Evolutionary conservation across 495 filamentous ascomycete genomes (phyloP).

Genomic region (Aspergillus campestris): DNA sequence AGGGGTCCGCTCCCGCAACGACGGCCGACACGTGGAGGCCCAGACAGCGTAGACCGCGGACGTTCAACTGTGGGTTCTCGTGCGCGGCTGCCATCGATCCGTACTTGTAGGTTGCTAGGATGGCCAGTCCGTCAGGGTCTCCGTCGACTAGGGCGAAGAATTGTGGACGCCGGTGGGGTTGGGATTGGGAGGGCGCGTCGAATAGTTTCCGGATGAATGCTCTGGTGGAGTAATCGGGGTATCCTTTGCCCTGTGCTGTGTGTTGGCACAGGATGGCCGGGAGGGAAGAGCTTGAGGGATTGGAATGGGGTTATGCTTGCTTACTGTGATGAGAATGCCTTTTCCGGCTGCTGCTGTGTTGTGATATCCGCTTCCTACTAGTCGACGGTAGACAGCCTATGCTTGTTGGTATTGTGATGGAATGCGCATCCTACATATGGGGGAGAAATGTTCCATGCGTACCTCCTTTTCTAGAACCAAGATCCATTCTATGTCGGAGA

Average conservation of each 20-base stretch:
- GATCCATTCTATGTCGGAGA: slow-evolving; percentile 56
- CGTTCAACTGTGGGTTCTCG: slow-evolving; percentile 51
- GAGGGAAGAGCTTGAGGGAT: neutral
- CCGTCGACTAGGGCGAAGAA: slow-evolving; percentile 72
- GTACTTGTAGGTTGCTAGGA: slow-evolving; percentile 79
- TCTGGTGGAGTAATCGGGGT: slow-evolving; percentile 77
- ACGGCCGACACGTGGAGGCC: slow-evolving; percentile 62
- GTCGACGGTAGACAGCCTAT: slow-evolving; percentile 72
- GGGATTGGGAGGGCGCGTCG: slow-evolving; percentile 13
- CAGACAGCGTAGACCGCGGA: slow-evolving; percentile 60
- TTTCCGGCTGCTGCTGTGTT: slow-evolving; percentile 38
- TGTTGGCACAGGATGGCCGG: neutral
- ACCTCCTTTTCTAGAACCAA: slow-evolving; percentile 92
- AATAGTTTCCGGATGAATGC: slow-evolving; percentile 45
- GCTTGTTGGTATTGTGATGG: neutral
- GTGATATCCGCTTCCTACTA: slow-evolving; percentile 49
- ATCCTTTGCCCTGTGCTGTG: slow-evolving; percentile 70
- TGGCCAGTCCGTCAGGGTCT: slow-evolving; percentile 80
- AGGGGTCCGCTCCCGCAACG: slow-evolving; percentile 13
- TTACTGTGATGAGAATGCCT: slow-evolving; percentile 63
- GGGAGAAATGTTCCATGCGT: neutral
- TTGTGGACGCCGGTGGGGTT: slow-evolving; percentile 23
- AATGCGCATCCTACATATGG: slow-evolving; percentile 4
- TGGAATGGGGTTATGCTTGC: slow-evolving; percentile 3
- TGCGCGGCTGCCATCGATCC: slow-evolving; percentile 69